phyloP scores from a whole-genome alignment of 2,329 filamentous ascomycete species.

The Sclerotinia sclerotiorum region DNA sequence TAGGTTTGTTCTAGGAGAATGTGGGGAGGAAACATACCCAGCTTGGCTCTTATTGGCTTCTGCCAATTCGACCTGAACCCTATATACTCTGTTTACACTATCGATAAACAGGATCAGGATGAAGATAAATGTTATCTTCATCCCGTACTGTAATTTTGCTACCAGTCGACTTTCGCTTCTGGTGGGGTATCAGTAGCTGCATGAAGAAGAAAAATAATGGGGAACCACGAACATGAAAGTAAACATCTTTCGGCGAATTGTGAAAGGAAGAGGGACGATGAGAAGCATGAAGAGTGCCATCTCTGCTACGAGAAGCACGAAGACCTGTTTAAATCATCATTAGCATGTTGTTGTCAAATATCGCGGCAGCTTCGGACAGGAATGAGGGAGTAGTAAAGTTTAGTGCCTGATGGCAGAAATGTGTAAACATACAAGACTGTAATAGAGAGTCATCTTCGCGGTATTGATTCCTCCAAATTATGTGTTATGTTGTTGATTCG shows the following conservation, averaged over 20 bases:
- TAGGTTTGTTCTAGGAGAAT: slow-evolving; percentile 27
- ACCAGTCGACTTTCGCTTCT: slow-evolving; percentile 52
- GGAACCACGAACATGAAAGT: slow-evolving; percentile 86
- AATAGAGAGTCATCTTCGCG: slow-evolving; percentile 52
- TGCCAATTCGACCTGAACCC: slow-evolving; percentile 86
- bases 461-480: slow-evolving; percentile 25
- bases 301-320: slow-evolving; percentile 78
- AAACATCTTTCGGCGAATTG: slow-evolving; percentile 43
- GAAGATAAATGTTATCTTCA: slow-evolving; percentile 99
- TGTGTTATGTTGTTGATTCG: slow-evolving; percentile 25
- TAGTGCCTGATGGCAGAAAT: slow-evolving; percentile 1
- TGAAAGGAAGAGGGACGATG: slow-evolving; percentile 86
- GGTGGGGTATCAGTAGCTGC: slow-evolving; percentile 28
- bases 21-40: slow-evolving; percentile 31
- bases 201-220: slow-evolving; percentile 38
- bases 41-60: slow-evolving; percentile 63
- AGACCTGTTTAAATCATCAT: slow-evolving; percentile 58
- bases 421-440: slow-evolving; percentile 47
- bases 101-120: slow-evolving; percentile 98
- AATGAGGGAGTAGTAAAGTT: not conserved
- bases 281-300: slow-evolving; percentile 79
- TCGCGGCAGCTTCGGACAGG: not conserved
- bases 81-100: slow-evolving; percentile 93
- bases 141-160: slow-evolving; percentile 92
- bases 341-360: slow-evolving; percentile 26